These are phyloP conservation scores for Penicillium ochrochloron DNA, from an alignment of 495 filamentous ascomycete genomes.

Conservation along the genomic window DNA sequence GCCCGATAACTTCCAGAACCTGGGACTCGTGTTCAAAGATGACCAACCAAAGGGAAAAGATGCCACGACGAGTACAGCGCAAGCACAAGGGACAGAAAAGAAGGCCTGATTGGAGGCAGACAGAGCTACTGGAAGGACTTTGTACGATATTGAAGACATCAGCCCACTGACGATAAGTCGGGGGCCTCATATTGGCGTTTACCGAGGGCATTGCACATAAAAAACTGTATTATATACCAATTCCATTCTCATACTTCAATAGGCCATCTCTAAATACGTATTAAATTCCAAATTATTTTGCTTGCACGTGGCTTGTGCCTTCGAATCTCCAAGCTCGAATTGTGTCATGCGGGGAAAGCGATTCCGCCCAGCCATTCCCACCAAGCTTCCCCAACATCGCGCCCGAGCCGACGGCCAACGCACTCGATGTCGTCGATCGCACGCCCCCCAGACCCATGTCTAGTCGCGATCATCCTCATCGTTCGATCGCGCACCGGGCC, in stretches of 20 bases:
- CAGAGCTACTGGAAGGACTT: background rate
- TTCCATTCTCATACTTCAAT: background rate
- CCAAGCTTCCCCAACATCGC: slow-evolving; percentile 20
- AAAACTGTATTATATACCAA: slow-evolving; percentile 21
- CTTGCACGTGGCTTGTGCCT: background rate
- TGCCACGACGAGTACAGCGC: slow-evolving; percentile 6
- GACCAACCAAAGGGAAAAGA: slow-evolving; percentile 24
- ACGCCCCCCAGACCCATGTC: slow-evolving; percentile 61
- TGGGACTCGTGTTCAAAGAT: slow-evolving; percentile 74
- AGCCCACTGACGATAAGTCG: slow-evolving; percentile 6
- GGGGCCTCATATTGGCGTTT: slow-evolving; percentile 21
- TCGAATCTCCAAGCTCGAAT: slow-evolving; percentile 11
- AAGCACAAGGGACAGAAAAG: slow-evolving; percentile 14
- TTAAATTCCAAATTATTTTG: background rate
- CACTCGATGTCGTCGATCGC: slow-evolving; percentile 53
- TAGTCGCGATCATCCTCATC: slow-evolving; percentile 80
- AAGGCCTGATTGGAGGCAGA: slow-evolving; percentile 9
- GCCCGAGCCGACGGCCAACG: slow-evolving; percentile 15
- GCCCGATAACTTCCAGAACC: slow-evolving; percentile 87
- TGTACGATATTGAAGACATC: slow-evolving; percentile 31
- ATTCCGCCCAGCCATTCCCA: slow-evolving; percentile 26
- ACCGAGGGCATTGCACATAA: slow-evolving; percentile 30
- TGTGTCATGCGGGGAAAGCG: slow-evolving; percentile 29
- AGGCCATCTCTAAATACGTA: background rate
- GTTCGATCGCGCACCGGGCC: slow-evolving; percentile 81